Evolutionary conservation across 2,329 filamentous ascomycete species (phyloP).

Genomic region (Paracamarosporium sp.): DNA sequence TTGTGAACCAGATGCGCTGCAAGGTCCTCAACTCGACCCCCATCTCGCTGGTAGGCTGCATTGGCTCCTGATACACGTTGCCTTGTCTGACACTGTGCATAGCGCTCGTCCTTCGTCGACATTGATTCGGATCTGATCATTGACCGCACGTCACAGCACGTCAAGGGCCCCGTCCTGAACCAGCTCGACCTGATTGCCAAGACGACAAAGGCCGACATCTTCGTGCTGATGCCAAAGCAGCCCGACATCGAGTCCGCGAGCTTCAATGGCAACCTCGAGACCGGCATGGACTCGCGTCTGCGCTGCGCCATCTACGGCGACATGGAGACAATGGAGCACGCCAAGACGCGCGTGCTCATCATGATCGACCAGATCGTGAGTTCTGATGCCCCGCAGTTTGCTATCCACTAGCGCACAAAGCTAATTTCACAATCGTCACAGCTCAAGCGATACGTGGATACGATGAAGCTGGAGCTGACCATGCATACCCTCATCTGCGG

Average conservation of each 20-base stretch:
- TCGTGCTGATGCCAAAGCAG: slow-evolving; percentile 89
- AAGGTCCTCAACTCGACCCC: slow-evolving; percentile 91
- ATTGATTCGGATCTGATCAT: slow-evolving; percentile 91
- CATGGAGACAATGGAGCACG: slow-evolving; percentile 92
- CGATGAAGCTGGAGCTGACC: slow-evolving; percentile 80
- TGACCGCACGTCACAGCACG: slow-evolving; percentile 70
- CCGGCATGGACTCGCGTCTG: slow-evolving; percentile 85
- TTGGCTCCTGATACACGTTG: slow-evolving; percentile 21
- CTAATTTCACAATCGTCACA: slow-evolving; percentile 51
- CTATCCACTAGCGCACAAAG: slow-evolving; percentile 27
- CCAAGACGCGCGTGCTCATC: slow-evolving; percentile 93
- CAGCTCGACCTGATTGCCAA: slow-evolving; percentile 86
- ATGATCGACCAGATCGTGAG: slow-evolving; percentile 94
- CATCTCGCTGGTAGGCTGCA: slow-evolving; percentile 79
- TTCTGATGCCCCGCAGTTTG: slow-evolving; percentile 29
- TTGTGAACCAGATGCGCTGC: slow-evolving; percentile 88
- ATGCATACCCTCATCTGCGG: slow-evolving; percentile 93
- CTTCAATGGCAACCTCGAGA: slow-evolving; percentile 75
- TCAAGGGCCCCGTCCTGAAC: slow-evolving; percentile 78
- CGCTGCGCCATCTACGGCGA: slow-evolving; percentile 95
- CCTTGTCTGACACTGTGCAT: slow-evolving; percentile 26
- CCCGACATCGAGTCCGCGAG: slow-evolving; percentile 80
- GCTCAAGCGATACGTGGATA: slow-evolving; percentile 78
- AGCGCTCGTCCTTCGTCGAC: slow-evolving; percentile 94
- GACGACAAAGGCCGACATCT: slow-evolving; percentile 95